Percentiles rank a stretch among this genome's conserved stretches.
These are phyloP conservation scores for Rosellinia necatrix DNA, from an alignment of 2,329 filamentous ascomycete species.

Conservation along the genomic window DNA sequence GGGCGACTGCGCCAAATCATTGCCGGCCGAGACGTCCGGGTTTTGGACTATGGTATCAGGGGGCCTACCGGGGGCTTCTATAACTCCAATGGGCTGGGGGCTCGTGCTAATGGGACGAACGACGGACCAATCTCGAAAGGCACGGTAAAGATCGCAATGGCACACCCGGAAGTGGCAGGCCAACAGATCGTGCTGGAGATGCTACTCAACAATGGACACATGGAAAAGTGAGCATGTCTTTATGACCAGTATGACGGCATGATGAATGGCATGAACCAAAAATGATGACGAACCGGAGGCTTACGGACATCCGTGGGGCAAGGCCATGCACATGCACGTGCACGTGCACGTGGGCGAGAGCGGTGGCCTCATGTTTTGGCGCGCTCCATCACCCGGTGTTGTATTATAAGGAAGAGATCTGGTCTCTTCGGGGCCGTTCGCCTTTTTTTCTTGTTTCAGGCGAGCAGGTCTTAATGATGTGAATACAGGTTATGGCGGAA, in stretches of 20 bases:
- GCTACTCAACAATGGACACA: conserved; percentile 85
- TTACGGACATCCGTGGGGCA: not conserved
- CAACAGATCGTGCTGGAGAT: conserved; percentile 91
- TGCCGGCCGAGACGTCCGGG: conserved; percentile 84
- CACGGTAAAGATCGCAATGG: conserved; percentile 93
- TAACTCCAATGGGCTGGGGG: conserved; percentile 35
- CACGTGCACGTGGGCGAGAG: not conserved
- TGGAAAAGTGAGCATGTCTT: conserved; percentile 48
- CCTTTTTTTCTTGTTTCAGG: not conserved
- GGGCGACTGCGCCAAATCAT: conserved; percentile 93
- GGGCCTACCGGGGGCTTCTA: conserved; percentile 60
- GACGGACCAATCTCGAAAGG: conserved; percentile 60
- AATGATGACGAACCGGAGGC: not conserved
- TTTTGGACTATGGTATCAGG: conserved; percentile 81
- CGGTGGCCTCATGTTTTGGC: not conserved
- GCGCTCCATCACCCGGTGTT: conserved; percentile 8
- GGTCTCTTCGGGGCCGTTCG: conserved; percentile 10
- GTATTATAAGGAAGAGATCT: conserved; percentile 23
- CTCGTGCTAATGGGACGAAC: conserved; percentile 42
- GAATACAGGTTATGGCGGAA: not conserved
- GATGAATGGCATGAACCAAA: conserved; percentile 1
- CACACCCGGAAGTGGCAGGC: conserved; percentile 83
- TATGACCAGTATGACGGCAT: conserved; percentile 8
- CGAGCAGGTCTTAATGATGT: not conserved
- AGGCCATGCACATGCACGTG: conserved; percentile 3